These are phyloP conservation scores for Pythium pyrilobum DNA, from an alignment of 352 stramenopile species.

Conservation along the genomic window DNA sequence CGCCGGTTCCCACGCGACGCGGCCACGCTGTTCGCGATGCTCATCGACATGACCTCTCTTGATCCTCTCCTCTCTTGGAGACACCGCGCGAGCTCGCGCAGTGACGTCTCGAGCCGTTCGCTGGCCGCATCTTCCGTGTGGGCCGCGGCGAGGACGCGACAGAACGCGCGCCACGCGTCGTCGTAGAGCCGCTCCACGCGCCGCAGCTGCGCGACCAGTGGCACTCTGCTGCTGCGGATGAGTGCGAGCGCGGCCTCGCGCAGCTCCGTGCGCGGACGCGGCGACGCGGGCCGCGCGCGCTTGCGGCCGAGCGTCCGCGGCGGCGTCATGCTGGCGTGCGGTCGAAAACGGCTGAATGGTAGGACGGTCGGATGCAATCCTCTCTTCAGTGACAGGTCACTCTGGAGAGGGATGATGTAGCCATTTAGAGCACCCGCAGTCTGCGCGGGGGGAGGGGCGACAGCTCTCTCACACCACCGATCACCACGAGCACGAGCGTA, in stretches of 20 bases:
- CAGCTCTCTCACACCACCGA: no score
- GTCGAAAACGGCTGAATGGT: not conserved
- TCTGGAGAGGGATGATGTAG: conserved; percentile 1
- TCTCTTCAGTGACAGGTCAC: conserved; percentile 4
- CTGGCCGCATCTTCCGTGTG: not conserved
- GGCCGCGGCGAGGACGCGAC: not conserved
- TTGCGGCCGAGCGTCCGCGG: conserved; percentile 5
- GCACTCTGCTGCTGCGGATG: conserved; percentile 6
- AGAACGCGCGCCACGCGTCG: conserved; percentile 10
- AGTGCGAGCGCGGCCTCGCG: conserved; percentile 21
- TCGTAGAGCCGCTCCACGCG: conserved; percentile 5
- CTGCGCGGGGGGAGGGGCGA: no score
- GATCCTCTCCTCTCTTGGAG: not conserved
- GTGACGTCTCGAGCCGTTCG: not conserved
- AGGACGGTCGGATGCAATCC: not conserved
- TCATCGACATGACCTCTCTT: not conserved
- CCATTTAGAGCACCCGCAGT: not conserved
- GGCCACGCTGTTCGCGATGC: not conserved
- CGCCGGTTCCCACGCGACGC: not conserved
- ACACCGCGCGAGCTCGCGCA: not conserved
- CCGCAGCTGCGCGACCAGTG: not conserved
- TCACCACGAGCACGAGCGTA: no score
- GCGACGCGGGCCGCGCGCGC: conserved; percentile 8
- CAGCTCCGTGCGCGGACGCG: conserved; percentile 3
- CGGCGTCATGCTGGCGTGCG: not conserved